Conservation (phyloP, 1,284 basidiomycete species). For the Tilletia walkeri region DNA sequence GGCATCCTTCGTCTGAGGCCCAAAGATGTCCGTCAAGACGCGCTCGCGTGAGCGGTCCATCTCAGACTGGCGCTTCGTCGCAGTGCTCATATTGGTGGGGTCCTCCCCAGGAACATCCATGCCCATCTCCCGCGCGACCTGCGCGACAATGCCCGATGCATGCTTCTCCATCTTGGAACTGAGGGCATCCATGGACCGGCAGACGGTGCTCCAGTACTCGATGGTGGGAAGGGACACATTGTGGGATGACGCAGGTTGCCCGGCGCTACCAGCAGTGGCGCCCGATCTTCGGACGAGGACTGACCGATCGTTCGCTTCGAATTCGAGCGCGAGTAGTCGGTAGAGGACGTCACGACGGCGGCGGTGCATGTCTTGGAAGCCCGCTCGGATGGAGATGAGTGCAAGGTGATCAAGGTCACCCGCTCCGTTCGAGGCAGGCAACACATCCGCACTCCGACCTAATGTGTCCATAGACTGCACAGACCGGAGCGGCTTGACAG, state of each 20-base stretch:
- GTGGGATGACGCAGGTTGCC: background rate
- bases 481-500: background rate
- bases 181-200: conserved; percentile 17
- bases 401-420: conserved; percentile 31
- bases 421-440: background rate
- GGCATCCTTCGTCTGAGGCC: background rate
- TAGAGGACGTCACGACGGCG: conserved; percentile 34
- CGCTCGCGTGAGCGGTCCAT: too few relatives aligned
- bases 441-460: background rate
- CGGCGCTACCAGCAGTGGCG: background rate
- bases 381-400: conserved; percentile 37
- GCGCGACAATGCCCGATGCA: conserved; percentile 19
- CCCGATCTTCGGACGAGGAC: background rate
- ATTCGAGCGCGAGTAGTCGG: conserved; percentile 39
- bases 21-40: conserved; percentile 24
- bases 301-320: conserved; percentile 13
- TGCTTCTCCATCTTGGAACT: conserved; percentile 19
- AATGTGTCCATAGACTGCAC: background rate
- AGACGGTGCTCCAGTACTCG: conserved; percentile 22
- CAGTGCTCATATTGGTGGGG: background rate
- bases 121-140: conserved; percentile 17
- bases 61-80: background rate
- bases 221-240: conserved; percentile 4
- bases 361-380: conserved; percentile 47
- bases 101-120: background rate